Base-by-base conservation (phyloP, 768 basidiomycete genomes). In the Boletus pseudopeckii region DNA sequence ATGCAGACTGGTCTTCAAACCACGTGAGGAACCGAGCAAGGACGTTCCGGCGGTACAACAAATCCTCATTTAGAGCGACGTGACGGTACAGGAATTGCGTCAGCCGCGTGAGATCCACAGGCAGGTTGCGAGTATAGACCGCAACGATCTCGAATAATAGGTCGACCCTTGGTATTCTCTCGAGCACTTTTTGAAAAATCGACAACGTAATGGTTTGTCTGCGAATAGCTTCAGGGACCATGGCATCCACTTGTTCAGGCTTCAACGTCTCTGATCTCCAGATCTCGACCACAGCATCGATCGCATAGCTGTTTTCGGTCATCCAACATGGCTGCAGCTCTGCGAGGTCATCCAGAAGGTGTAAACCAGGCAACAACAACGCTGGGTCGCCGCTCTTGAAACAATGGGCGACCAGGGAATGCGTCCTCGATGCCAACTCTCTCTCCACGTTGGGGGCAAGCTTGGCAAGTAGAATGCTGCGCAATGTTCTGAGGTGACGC, bases 21-120 rank as follows among this genome's bases (percentile, higher is more conserved):
- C 94, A 89, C 39, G 81, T 80, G 53, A 95, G 73, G 71, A 98
- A 98, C 50, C 90, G 85, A 68, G 85, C 77, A 34, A 99, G 74
- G 44, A 97, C 74, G 52, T 89, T 90, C n/a, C 91, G 83, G 38
- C 88, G 90, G 71, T 82, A 90, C 43, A 80, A 72, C 20, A 81
- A 66, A 58, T 87, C 82, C 24, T 83, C 75, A 64, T 80, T 87
- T 46, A 89, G 72, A 2, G 93, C 90, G 26, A 95, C 88, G 62
- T 92, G 88, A 13, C 79, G 75, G 64, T 93, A 96, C 4, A 99
- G 80, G 76, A 97, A 98, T 51, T 86, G 85, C 0, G 88, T 85
- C 17, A 90, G 76, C 39, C 77, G 80, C 30, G 91, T 81, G 17
- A 90, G 75, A 65, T 98, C 95, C 68, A 94, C 83, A 5, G 90